Evolutionary conservation across 129 eudicot species (phyloP), one percentile per base, ranked within the genome.

Genomic region (Cynara cardunculus): DNA sequence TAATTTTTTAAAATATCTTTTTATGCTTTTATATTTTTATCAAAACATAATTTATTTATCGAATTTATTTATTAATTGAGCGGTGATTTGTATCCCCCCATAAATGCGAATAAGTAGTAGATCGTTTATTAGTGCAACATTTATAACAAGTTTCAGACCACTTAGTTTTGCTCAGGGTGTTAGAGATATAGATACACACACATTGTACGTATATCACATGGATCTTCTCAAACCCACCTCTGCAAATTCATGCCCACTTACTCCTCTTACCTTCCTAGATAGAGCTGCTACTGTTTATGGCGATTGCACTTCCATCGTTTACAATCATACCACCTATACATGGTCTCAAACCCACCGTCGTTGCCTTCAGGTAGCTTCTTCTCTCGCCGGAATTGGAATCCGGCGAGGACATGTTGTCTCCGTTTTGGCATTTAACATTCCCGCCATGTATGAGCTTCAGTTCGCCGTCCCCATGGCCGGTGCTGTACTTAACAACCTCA

Each of bases 391-490:
- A 25, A 30, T 77, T 10, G 85, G 83, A 1, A 77, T 81, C 62
- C 19, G 34, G 0, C 27, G 67, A 10, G 37, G 76, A 1, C 73
- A 85, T 16, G 80, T 85, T 5, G 88, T 85, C 26, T 85, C 88
- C 0, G 88, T 85, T 16, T 22, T 85, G 0, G 88, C 88, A 0
- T 74, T 74, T 8, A 85, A 85, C 4, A 9, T 77, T 34, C 88
- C 88, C 0, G 85, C 88, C 5, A 81, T 85, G 78, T 85, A 81
- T 21, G 88, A 85, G 25, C 85, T 85, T 0, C 88, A 85, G n/a
- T 85, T 85, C 44, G 85, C 83, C 2, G 80, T 85, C 0, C 88
- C 88, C 18, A 85, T 85, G 88, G 65, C 80, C 3, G 88, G 88
- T 2, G 87, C 87, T 3, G 84, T 85, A 7, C 82, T 85, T 16